Conservation (phyloP, 2,329 filamentous ascomycete species). For the Paracamarosporium sp. region DNA sequence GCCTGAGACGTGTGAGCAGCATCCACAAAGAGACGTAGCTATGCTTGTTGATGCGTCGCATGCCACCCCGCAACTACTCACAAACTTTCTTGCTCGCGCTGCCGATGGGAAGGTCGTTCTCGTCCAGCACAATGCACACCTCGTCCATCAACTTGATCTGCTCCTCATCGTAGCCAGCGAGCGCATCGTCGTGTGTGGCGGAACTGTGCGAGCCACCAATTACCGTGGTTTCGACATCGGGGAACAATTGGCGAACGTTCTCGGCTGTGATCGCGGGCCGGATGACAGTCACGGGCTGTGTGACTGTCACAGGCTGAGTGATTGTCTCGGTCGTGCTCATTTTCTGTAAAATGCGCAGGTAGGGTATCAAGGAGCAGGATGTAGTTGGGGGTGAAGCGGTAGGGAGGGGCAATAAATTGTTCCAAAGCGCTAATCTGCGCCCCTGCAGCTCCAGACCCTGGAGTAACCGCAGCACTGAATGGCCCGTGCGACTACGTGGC, state of each 20-base stretch:
- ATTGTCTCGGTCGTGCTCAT: conserved; percentile 43
- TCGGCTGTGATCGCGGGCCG: conserved; percentile 78
- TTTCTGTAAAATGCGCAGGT: conserved; percentile 14
- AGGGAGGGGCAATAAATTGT: conserved; percentile 2
- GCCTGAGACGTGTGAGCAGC: conserved; percentile 59
- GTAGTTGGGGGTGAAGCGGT: conserved; percentile 1
- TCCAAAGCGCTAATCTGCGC: conserved; percentile 5
- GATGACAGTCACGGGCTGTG: conserved; percentile 18
- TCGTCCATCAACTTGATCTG: conserved; percentile 99
- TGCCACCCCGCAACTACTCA: conserved; percentile 55
- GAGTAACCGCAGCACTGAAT: not conserved
- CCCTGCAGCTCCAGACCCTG: conserved; percentile 11
- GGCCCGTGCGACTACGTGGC: not conserved
- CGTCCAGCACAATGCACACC: conserved; percentile 95
- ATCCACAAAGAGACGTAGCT: conserved; percentile 18
- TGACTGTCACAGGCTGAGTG: conserved; percentile 34
- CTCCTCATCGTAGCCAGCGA: conserved; percentile 94
- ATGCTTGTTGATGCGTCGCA: not conserved
- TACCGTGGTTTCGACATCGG: conserved; percentile 74
- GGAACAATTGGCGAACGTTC: conserved; percentile 86
- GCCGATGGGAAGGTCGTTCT: conserved; percentile 90
- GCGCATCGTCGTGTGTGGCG: conserved; percentile 64
- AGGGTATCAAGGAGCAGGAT: not conserved
- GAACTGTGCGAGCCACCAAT: conserved; percentile 68
- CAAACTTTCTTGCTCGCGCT: conserved; percentile 98